Base-by-base conservation (phyloP, 2,329 filamentous ascomycete genomes). In the Coniella lustricola region DNA sequence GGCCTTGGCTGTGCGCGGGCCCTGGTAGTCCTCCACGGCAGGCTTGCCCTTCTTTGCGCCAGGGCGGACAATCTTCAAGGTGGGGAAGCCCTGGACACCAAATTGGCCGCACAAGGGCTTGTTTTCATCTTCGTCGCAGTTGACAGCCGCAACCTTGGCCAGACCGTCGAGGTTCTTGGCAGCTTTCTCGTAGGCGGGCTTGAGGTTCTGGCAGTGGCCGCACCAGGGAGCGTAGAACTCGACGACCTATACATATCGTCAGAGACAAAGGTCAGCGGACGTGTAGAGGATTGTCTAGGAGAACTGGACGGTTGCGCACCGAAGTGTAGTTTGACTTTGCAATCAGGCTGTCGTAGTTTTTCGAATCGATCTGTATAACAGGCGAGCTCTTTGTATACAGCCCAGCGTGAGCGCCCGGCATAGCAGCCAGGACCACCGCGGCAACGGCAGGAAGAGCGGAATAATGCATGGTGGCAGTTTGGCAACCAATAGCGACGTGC, bases 221-320 rank as follows among this genome's bases (percentile, higher is more conserved):
- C 93, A 97, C 91, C 91, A 97, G 20, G 91, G 91, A 8, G 91
- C 91, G 62, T 95, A 97, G 76, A 97, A 97, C 69, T 90, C 88
- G 64, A 82, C 70, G 39, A 82, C 76, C 76, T 82, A 56, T 7
- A 39, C 36, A 17, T n/a, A n/a, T n/a, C 25, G 44, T 17, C 7
- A 17, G 25, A 38, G 12, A 13, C 25, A 29, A 14, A 25, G 33
- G 7, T 7, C 18, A 29, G 25, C n/a, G 43, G 31, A 16, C 9
- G 25, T 33, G 20, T 0, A 22, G n/a, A 40, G 32, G 21, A 41
- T 41, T 32, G 17, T 9, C n/a, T 7, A 3, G 21, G 20, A 22
- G 37, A n/a, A 13, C 20, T 16, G 13, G 29, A 29, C 20, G 17
- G 33, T 12, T 64, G 10, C 84, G 65, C 78, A 95, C 90, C 45